phyloP scores from a whole-genome alignment of 2,329 filamentous ascomycete genomes.

The Pseudocercospora cruenta region DNA sequence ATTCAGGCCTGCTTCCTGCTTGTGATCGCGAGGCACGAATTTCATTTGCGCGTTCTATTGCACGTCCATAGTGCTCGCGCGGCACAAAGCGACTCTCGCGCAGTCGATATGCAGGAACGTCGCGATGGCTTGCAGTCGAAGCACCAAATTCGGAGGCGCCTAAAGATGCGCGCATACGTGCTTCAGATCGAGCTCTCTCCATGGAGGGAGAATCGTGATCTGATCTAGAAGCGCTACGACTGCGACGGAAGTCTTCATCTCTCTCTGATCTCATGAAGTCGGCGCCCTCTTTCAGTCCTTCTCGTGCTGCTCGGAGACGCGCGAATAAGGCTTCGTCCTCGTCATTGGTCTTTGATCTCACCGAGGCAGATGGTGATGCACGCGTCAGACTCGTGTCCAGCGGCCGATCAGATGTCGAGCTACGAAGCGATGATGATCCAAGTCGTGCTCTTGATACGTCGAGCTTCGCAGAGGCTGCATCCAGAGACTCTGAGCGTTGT shows the following conservation, averaged over 20 bases:
- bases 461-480: constrained; percentile 11
- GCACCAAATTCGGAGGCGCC: constrained; percentile 13
- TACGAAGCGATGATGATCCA: constrained; percentile 14
- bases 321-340: constrained; percentile 42
- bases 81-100: constrained; percentile 43
- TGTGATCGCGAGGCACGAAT: constrained; percentile 29
- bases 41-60: constrained; percentile 39
- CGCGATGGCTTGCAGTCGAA: constrained; percentile 11
- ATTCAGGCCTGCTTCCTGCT: constrained; percentile 26
- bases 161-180: constrained; percentile 34
- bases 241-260: constrained; percentile 29
- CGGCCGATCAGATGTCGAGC: constrained; percentile 12
- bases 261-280: constrained; percentile 25
- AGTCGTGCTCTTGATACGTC: constrained; percentile 7
- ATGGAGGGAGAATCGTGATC: constrained; percentile 39
- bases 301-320: constrained; percentile 37
- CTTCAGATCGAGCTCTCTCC: constrained; percentile 36
- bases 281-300: constrained; percentile 31
- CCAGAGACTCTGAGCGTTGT: constrained; percentile 25
- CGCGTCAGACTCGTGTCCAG: constrained; percentile 21
- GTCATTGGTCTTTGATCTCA: constrained; percentile 26
- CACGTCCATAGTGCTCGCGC: constrained; percentile 39
- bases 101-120: constrained; percentile 41
- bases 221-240: constrained; percentile 29
- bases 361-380: constrained; percentile 21